These are phyloP conservation scores for Protostelium mycophagum DNA, from an alignment of 78 protist genomes.

Conservation along the genomic window DNA sequence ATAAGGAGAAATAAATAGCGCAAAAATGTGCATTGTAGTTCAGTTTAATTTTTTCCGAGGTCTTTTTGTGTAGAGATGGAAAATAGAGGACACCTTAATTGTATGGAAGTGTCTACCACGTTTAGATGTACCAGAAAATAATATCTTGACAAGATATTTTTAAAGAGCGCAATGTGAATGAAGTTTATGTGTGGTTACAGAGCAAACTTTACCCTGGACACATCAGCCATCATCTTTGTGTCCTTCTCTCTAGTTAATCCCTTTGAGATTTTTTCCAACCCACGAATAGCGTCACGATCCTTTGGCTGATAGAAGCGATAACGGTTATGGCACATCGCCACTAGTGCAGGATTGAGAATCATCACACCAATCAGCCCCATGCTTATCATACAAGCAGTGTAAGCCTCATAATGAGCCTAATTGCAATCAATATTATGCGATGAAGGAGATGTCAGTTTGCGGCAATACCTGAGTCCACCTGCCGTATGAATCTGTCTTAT, in stretches of 20 bases:
- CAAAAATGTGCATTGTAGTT: no score
- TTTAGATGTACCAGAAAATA: no score
- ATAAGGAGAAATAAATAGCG: no score
- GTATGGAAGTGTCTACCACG: no score
- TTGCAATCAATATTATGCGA: not conserved
- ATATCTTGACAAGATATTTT: no score
- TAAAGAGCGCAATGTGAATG: no score
- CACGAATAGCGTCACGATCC: not conserved
- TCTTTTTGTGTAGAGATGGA: no score
- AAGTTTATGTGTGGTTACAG: no score
- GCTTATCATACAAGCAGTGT: not conserved
- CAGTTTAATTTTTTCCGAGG: no score
- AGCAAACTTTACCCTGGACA: no score
- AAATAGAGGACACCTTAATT: no score
- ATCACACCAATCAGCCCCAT: not conserved
- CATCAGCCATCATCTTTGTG: not conserved
- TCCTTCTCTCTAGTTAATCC: not conserved
- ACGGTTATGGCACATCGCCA: not conserved
- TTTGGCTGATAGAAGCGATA: not conserved
- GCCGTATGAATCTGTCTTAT: not conserved
- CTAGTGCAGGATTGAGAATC: not conserved
- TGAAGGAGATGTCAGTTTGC: no score
- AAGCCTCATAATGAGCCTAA: not conserved
- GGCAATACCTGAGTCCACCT: not conserved
- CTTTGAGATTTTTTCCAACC: not conserved